A percentile compares a stretch with the other conserved stretches of the same genome.
Conservation (phyloP, 164 flowering plant species). For the Sedum album region DNA sequence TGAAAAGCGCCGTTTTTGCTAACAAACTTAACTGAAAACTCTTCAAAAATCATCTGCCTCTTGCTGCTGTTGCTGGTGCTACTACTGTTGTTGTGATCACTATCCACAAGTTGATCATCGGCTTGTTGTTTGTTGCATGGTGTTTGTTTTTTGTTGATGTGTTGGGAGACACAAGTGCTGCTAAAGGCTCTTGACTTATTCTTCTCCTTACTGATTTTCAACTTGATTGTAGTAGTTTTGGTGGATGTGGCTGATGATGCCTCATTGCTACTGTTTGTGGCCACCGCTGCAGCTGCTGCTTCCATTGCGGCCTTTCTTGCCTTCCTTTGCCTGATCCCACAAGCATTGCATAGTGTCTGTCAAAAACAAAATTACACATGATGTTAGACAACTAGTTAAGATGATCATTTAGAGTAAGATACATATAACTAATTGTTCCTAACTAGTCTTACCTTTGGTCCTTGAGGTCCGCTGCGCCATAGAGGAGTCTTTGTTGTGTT, state of each 20-base stretch:
- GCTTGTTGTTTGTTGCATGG: conserved; percentile 8
- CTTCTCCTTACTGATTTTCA: conserved; percentile 16
- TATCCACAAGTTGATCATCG: not conserved
- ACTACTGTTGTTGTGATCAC: not conserved
- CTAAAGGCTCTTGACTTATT: conserved; percentile 7
- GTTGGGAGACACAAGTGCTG: conserved; percentile 2
- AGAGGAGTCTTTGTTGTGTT: conserved; percentile 44
- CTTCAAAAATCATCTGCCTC: conserved; percentile 20
- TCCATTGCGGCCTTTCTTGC: no score
- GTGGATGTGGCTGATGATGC: not conserved
- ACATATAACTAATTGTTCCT: not conserved
- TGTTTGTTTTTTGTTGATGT: conserved; percentile 12
- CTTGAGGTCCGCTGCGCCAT: conserved; percentile 37
- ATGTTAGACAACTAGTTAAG: not conserved
- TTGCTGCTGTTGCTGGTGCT: not conserved
- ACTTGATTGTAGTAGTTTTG: not conserved
- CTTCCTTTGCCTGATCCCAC: no score
- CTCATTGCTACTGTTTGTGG: not conserved
- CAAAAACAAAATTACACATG: conserved; percentile 4
- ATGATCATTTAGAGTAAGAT: no score
- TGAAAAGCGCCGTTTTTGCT: conserved; percentile 17
- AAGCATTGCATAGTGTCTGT: no score
- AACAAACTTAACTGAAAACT: conserved; percentile 14
- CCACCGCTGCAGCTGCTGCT: conserved; percentile 18
- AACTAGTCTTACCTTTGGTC: conserved; percentile 25